A percentile compares a stretch with the other conserved stretches of the same genome.
These are phyloP conservation scores for Leccinum arenicola DNA, from an alignment of 768 basidiomycete species.

Conservation along the genomic window DNA sequence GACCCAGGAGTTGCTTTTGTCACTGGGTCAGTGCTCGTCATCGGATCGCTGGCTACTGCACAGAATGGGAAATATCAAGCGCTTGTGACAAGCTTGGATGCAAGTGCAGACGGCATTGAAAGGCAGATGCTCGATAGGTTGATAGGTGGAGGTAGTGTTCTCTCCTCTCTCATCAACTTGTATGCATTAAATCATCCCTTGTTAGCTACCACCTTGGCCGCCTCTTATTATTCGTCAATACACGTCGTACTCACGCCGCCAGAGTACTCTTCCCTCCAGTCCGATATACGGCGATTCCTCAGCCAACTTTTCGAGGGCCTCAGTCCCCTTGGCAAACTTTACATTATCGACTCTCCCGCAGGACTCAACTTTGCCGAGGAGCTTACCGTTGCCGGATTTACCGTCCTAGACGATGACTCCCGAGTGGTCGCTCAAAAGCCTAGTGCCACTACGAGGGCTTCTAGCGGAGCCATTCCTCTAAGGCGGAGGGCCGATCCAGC, in stretches of 20 bases:
- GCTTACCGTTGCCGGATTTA: conserved; percentile 67
- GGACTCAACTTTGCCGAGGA: conserved; percentile 49
- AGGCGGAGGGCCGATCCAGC: conserved; percentile 49
- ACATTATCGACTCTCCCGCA: conserved; percentile 54
- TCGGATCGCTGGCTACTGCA: conserved; percentile 78
- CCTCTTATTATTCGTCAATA: conserved; percentile 59
- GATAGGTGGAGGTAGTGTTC: conserved; percentile 64
- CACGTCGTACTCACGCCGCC: conserved; percentile 61
- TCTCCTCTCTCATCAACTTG: conserved; percentile 1
- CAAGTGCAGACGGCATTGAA: conserved; percentile 49
- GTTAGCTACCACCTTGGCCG: conserved; percentile 55
- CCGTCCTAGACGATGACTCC: conserved; percentile 45
- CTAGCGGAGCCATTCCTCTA: conserved; percentile 41
- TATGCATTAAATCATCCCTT: not conserved
- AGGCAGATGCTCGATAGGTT: conserved; percentile 81
- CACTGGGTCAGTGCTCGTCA: conserved; percentile 58
- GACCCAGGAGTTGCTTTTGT: conserved; percentile 22
- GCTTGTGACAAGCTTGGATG: conserved; percentile 57
- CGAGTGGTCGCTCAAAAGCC: conserved; percentile 73
- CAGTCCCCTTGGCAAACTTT: conserved; percentile 64
- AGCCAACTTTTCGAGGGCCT: conserved; percentile 59
- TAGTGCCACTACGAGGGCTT: conserved; percentile 37
- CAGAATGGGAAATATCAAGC: conserved; percentile 77
- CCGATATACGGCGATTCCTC: conserved; percentile 55
- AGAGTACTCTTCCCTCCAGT: conserved; percentile 59